Conservation (phyloP, 176 grass and related monocot species). For the Otatea glauca region DNA sequence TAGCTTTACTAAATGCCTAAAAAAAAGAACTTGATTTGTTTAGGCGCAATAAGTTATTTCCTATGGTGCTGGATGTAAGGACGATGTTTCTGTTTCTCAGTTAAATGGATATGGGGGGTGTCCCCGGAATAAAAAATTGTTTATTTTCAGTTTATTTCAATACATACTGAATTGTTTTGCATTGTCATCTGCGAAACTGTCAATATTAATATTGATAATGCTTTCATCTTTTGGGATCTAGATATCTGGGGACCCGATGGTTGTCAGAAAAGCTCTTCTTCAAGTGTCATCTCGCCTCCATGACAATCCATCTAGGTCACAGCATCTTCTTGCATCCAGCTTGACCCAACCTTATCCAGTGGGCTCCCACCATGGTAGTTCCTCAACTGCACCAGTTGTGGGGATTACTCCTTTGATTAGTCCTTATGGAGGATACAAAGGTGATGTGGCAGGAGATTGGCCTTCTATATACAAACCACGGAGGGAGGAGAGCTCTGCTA, state of each 20-base stretch:
- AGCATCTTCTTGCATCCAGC: constrained; percentile 67
- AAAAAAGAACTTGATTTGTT: background rate
- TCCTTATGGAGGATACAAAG: constrained; percentile 76
- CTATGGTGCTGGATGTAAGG: constrained; percentile 6
- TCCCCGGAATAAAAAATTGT: background rate
- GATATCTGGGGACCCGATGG: constrained; percentile 73
- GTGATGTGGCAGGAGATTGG: constrained; percentile 75
- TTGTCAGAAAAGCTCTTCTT: constrained; percentile 88
- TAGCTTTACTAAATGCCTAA: constrained; percentile 20
- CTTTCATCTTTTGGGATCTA: constrained; percentile 44
- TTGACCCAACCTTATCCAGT: constrained; percentile 53
- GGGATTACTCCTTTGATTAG: constrained; percentile 65
- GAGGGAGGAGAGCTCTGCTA: constrained; percentile 77
- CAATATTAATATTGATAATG: constrained; percentile 38
- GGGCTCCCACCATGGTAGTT: constrained; percentile 59
- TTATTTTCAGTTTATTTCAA: background rate
- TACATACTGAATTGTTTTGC: background rate
- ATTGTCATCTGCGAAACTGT: background rate
- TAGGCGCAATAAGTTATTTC: background rate
- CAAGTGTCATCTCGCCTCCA: constrained; percentile 87
- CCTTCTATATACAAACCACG: constrained; percentile 68
- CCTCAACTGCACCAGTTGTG: constrained; percentile 61
- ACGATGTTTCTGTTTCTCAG: background rate
- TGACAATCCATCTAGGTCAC: constrained; percentile 93
- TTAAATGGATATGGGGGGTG: background rate